Evolutionary conservation across 345 rosid species (phyloP), one percentile per base, ranked within the genome.

Genomic region (Salix dunnii): DNA sequence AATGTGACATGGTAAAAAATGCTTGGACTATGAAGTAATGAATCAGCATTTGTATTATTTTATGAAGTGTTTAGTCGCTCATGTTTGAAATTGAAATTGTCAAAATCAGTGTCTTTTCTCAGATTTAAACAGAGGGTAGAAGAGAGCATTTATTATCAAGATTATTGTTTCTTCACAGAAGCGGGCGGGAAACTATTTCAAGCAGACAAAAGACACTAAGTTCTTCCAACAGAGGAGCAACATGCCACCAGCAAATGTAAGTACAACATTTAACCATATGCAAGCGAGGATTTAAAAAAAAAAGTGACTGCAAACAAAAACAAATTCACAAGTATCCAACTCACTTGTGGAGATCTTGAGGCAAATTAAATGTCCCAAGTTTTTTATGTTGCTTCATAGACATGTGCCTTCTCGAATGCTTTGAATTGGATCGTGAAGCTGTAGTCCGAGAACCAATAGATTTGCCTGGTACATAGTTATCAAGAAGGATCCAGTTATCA

Each of bases 351-450:
- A 84, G 76, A 82, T 87, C 73, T 71, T 66, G 75, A 78, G 93
- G 92, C 76, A 91, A 67, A 77, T 87, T 72, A 67, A 89, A 78
- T 20, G 85, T 83, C 72, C 96, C 93, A 73, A 83, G 81, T 68
- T 86, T 91, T 86, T 95, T 95, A 79, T 86, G 94, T 75, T 78
- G 76, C 82, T 89, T 93, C 91, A 83, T 84, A 67, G 97, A 90
- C 94, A 93, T 92, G 80, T 77, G 96, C 67, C 36, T 77, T 84
- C 88, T 95, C 49, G 96, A 95, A 71, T 94, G 93, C 89, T 88
- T 95, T 28, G 98, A 90, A 74, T 88, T 89, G 67, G 40, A 60
- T 77, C 21, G 82, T 80, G 89, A 74, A 60, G 84, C 86, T 81
- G 81, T 89, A 10, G 80, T 30, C 36, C 72, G 77, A 81, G 91